Conservation (phyloP, 352 stramenopile species). For the Phytophthora aleatoria region DNA sequence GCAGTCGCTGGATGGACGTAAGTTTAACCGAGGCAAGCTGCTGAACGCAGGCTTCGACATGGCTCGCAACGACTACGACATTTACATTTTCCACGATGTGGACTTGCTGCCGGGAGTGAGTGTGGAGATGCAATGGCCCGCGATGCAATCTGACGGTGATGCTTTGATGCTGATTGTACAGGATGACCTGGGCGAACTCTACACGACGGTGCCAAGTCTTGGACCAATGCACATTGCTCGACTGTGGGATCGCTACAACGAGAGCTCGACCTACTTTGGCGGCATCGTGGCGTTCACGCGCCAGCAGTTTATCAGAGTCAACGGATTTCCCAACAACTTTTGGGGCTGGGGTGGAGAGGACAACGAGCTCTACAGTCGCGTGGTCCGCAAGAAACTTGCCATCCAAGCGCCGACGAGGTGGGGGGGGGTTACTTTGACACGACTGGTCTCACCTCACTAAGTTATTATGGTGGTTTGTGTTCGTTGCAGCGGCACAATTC, state of each 20-base stretch:
- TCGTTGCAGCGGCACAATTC: slow-evolving; percentile 47
- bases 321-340: slow-evolving; percentile 97
- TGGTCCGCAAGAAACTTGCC: slow-evolving; percentile 51
- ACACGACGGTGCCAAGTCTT: slow-evolving; percentile 61
- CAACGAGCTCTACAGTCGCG: slow-evolving; percentile 59
- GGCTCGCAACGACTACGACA: slow-evolving; percentile 75
- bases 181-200: slow-evolving; percentile 79
- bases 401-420: slow-evolving; percentile 47
- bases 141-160: slow-evolving; percentile 1
- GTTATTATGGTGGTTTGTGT: background rate
- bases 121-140: background rate
- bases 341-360: slow-evolving; percentile 83
- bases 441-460: background rate
- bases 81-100: slow-evolving; percentile 97
- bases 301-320: slow-evolving; percentile 91
- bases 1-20: slow-evolving; percentile 91
- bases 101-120: slow-evolving; percentile 89
- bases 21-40: slow-evolving; percentile 98
- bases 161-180: slow-evolving; percentile 15
- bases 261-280: slow-evolving; percentile 95
- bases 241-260: slow-evolving; percentile 94
- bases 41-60: slow-evolving; percentile 96
- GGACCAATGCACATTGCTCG: slow-evolving; percentile 94
- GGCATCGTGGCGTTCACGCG: slow-evolving; percentile 92
- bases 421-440: background rate